phyloP scores from a whole-genome alignment of 1,139 yeast genomes.

The Kazachstania sp. region DNA sequence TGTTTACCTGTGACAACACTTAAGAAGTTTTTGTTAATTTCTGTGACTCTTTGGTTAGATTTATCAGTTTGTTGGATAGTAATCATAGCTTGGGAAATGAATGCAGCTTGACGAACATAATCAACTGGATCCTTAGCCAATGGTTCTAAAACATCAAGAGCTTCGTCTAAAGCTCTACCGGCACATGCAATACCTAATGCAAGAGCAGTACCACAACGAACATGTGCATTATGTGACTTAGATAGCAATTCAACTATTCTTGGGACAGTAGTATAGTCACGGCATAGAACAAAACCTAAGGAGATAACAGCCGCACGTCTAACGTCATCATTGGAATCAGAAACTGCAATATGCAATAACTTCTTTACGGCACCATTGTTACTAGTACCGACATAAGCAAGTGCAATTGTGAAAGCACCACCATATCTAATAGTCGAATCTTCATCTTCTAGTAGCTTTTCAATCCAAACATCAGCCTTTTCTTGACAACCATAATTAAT shows the following conservation, averaged over 20 bases:
- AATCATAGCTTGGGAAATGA: slow-evolving; percentile 87
- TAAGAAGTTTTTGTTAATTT: slow-evolving; percentile 65
- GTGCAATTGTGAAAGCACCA: slow-evolving; percentile 87
- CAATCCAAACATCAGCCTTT: slow-evolving; percentile 66
- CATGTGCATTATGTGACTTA: slow-evolving; percentile 96
- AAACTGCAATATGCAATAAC: slow-evolving; percentile 85
- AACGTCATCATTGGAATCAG: slow-evolving; percentile 94
- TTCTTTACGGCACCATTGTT: slow-evolving; percentile 79
- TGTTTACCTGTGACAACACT: slow-evolving; percentile 76
- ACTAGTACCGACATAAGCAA: slow-evolving; percentile 97
- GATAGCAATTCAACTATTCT: slow-evolving; percentile 87
- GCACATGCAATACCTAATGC: slow-evolving; percentile 97
- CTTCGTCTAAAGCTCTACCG: slow-evolving; percentile 82
- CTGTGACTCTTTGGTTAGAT: slow-evolving; percentile 69
- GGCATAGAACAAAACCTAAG: slow-evolving; percentile 84
- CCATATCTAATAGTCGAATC: slow-evolving; percentile 88
- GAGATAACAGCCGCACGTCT: slow-evolving; percentile 93
- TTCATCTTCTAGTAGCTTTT: slow-evolving; percentile 61
- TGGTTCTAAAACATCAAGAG: slow-evolving; percentile 87
- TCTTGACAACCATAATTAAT: slow-evolving; percentile 82
- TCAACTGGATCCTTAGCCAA: slow-evolving; percentile 91
- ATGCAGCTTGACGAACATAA: slow-evolving; percentile 96
- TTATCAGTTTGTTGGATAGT: slow-evolving; percentile 89
- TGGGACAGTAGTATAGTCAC: slow-evolving; percentile 91
- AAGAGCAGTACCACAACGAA: slow-evolving; percentile 95